These are phyloP conservation scores for Acanthamoeba castellanii DNA, from an alignment of 208 protist genomes.

Conservation along the genomic window DNA sequence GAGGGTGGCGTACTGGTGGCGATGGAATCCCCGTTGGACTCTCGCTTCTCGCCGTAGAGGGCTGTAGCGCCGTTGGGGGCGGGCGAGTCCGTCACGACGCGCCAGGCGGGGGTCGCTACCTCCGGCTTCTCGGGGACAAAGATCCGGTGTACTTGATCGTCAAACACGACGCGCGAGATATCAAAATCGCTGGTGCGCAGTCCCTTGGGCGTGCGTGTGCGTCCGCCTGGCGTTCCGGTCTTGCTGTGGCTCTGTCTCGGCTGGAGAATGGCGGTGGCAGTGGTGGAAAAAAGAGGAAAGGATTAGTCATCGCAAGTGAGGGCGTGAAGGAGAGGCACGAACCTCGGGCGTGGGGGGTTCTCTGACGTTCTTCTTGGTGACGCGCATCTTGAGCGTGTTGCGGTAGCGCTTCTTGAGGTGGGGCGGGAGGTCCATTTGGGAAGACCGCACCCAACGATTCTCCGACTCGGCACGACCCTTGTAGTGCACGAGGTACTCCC, in stretches of 20 bases:
- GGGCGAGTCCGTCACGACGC: neutral
- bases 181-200: slow-evolving; percentile 66
- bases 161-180: slow-evolving; percentile 48
- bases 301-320: neutral
- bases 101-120: neutral
- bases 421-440: neutral
- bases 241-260: slow-evolving; percentile 1
- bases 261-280: neutral
- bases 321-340: neutral
- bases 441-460: slow-evolving; percentile 34
- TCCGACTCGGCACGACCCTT: slow-evolving; percentile 43
- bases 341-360: neutral
- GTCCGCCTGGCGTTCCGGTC: neutral
- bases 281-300: too few species aligned
- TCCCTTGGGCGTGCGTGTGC: slow-evolving; percentile 17
- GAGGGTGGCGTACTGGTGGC: neutral
- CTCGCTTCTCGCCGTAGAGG: neutral
- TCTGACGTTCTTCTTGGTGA: neutral
- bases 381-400: slow-evolving; percentile 57
- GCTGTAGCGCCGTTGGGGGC: neutral
- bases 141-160: slow-evolving; percentile 51
- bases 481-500: slow-evolving; percentile 51
- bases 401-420: slow-evolving; percentile 49
- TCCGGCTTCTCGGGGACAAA: slow-evolving; percentile 57
- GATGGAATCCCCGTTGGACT: slow-evolving; percentile 22